Base-by-base conservation (phyloP, 2,329 filamentous ascomycete species). In the Claviceps quebecensis region DNA sequence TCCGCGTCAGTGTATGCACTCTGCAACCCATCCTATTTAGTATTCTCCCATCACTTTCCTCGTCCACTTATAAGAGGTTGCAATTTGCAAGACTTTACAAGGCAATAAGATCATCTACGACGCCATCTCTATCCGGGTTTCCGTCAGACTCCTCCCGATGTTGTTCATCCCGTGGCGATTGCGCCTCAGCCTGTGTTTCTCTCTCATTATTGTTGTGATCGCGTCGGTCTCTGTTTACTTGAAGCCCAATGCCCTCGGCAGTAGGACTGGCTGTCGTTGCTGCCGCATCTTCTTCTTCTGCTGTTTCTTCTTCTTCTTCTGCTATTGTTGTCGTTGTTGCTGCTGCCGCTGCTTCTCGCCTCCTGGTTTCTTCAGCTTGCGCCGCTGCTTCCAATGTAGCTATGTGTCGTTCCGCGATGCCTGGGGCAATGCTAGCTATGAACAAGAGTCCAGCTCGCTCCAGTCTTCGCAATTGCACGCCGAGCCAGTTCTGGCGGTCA, bases 321-420 rank as follows among this genome's bases (percentile, higher is more conserved):
- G 0, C 29, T 34, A 4, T 34, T 5, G 45, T 2, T 1, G 29
- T 13, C n/a, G 23, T 11, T 17, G 38, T 8, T 19, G 45, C 16
- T 39, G 50, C 58, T 4, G 63, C 62, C 7, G 60, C 60, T 16
- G 59, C 60, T 14, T 76, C 70, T 56, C 65, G 65, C 26, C 72
- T 66, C 54, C 70, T 64, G 41, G 67, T 61, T 56, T 74, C 56
- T 34, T 59, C 74, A 2, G 64, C 69, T 48, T 72, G 67, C 40
- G 71, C 73, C 51, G 76, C 72, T 4, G 72, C 75, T 57, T 80
- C 76, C 2, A 80, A 62, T 45, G 76, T 72, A 23, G 74, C 76
- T 54, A 84, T 83, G 55, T 84, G 81, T 47, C 79, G 69, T 64
- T 84, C 81, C 1, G 80, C 80, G 23, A 84, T 73, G 9, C 81